Conservation (phyloP, 352 stramenopile genomes). For the Pythium phragmiticola region DNA sequence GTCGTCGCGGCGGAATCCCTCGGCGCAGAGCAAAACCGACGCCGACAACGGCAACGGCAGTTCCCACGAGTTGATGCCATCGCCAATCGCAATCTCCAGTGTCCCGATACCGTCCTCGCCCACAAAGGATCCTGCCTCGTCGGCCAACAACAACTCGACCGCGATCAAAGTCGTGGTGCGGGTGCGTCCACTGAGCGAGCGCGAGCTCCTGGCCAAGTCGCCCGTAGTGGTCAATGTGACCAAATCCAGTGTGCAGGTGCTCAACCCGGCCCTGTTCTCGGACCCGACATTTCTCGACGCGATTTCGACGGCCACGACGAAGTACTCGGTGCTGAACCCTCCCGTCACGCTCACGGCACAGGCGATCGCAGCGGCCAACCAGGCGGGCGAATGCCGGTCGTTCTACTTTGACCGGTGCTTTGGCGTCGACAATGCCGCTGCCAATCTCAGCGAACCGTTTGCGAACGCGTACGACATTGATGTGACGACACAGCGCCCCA, state of each 20-base stretch:
- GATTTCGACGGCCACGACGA: conserved; percentile 29
- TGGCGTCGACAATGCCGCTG: conserved; percentile 36
- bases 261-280: conserved; percentile 60
- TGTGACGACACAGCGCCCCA: conserved; percentile 39
- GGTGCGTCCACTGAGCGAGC: conserved; percentile 59
- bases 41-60: not conserved
- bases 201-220: conserved; percentile 47
- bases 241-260: conserved; percentile 50
- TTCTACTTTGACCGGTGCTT: conserved; percentile 86
- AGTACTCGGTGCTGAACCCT: conserved; percentile 24
- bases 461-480: conserved; percentile 44
- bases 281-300: conserved; percentile 53
- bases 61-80: not conserved
- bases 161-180: conserved; percentile 79
- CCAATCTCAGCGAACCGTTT: conserved; percentile 37
- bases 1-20: conserved; percentile 7
- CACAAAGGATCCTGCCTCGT: conserved; percentile 23
- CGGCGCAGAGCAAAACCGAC: not conserved
- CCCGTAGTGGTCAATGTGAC: conserved; percentile 53
- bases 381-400: conserved; percentile 50
- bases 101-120: not conserved
- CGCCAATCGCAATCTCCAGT: not conserved
- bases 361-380: conserved; percentile 34
- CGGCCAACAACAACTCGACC: conserved; percentile 10
- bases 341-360: conserved; percentile 32